Evolutionary conservation across 371 early-diverging fungal genomes (phyloP), one percentile per base, ranked within the genome.

Genomic region (Mucor racemosus): DNA sequence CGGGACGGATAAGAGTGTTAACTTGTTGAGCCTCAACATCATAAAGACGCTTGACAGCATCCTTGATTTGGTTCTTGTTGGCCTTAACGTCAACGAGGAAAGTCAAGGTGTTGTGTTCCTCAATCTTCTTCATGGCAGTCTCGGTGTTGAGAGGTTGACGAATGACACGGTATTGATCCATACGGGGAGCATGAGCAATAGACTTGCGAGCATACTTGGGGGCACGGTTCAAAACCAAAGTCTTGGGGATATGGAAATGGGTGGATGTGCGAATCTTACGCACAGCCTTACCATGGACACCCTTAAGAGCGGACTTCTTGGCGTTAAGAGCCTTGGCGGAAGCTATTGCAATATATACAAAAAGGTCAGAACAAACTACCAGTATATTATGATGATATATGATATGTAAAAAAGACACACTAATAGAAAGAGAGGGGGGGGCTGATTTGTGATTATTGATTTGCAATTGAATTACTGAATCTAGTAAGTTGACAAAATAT

Each of bases 51-150:
- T 96, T 95, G 72, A 99, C 89, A 67, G 99, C 97, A 72, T 93
- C 91, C 87, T 92, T 95, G 85, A 99, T 99, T 86, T 98, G 96
- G 73, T 91, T 85, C 94, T 99, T 99, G 92, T 97, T 98, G 79
- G 97, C 90, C 71, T 91, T 91, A 71, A 97, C 92, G 73, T 99
- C 97, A 74, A 91, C 91, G 72, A 98, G 84, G 88, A 99, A 98
- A 71, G 97, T 96, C 56, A 99, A 86, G 71, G 99, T 99, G 94
- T 99, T 99, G 87, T 94, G 81, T 78, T 95, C 95, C 90, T 99
- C 99, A 76, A 99, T 97, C 88, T 93, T 92, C 88, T 95, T 94
- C 95, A 97, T 97, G 82, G 99, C 97, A 50, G 93, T 90, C 85
- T 99, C 99, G 74, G 97, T 97, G 90, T 93, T 96, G 64, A 98